Base-by-base conservation (phyloP, 495 filamentous ascomycete genomes). In the Podospora comata region DNA sequence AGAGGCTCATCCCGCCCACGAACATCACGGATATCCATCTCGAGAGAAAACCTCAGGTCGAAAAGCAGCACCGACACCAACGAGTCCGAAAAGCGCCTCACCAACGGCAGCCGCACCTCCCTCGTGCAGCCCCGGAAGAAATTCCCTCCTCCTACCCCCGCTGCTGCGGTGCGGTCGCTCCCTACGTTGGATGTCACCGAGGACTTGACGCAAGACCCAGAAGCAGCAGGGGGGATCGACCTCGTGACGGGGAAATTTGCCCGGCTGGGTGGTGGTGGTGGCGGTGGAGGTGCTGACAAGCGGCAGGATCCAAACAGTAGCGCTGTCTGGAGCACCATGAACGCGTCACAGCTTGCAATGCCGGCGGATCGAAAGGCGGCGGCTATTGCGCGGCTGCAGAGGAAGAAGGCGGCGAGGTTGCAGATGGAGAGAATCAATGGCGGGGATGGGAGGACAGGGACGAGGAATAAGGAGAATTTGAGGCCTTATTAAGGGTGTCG, bases 341-440 rank as follows among this genome's bases (percentile, higher is more conserved):
- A 79, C 60, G 71, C 78, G 3, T 79, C 71, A 60, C 83, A 80
- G 18, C 80, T 81, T n/a, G 72, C 76, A 0, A 69, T 92, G 23
- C 82, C 89, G 3, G 79, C 86, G 2, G 88, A 91, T 15, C 83
- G 90, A 44, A 77, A 79, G 32, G 83, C 85, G 18, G 89, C 89
- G 6, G 90, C 90, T 3, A 83, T 85, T 70, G 87, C 86, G 30
- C 81, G 90, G 32, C 77, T 92, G 15, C 85, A 87, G 73, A 81
- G 82, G 69, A 85, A 80, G 73, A 87, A 80, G 65, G 71, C 73
- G 11, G 74, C 81, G 73, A 85, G 81, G 66, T 48, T 48, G 39
- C 39, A 48, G 39, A 48, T 48, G 39, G 39, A 48, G 39, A 48
- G 39, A 13, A 48, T 48, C 5, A 48, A 11, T 16, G 15, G 15